A percentile compares a stretch with the other conserved stretches of the same genome.
Conservation (phyloP, 2,329 filamentous ascomycete species). For the Xylariomycetidae sp. region DNA sequence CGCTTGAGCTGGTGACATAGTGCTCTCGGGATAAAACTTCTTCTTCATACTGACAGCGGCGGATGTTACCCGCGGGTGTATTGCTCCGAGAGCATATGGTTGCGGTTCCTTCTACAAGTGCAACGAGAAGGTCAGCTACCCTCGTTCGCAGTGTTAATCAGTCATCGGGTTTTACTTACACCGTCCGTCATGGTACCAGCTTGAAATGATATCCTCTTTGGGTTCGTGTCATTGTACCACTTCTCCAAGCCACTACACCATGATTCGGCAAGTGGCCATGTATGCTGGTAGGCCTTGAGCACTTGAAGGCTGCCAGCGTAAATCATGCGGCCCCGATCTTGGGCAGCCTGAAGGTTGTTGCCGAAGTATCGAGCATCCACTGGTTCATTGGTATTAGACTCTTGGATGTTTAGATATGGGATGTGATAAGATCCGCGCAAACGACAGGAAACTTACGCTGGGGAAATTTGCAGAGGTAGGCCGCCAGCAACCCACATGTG, state of each 20-base stretch:
- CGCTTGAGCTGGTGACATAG: too few relatives aligned
- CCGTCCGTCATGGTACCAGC: slow-evolving; percentile 45
- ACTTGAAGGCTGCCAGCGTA: slow-evolving; percentile 39
- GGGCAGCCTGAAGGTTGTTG: slow-evolving; percentile 33
- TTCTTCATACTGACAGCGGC: slow-evolving; percentile 12
- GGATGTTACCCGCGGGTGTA: slow-evolving; percentile 20
- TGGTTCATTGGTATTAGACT: slow-evolving; percentile 9
- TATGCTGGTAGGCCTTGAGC: slow-evolving; percentile 40
- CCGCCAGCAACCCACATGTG: slow-evolving; percentile 46
- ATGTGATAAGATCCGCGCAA: background rate
- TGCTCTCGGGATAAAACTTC: slow-evolving; percentile 15
- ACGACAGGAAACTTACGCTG: slow-evolving; percentile 36
- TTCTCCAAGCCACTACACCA: slow-evolving; percentile 46
- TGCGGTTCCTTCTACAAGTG: slow-evolving; percentile 17
- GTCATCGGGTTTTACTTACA: slow-evolving; percentile 20
- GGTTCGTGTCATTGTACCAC: slow-evolving; percentile 39
- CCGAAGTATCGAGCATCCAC: slow-evolving; percentile 21
- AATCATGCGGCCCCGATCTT: slow-evolving; percentile 37
- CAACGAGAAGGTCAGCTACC: slow-evolving; percentile 8
- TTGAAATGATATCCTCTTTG: slow-evolving; percentile 32
- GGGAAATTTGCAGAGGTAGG: slow-evolving; percentile 47
- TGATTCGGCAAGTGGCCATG: slow-evolving; percentile 47
- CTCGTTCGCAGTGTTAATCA: background rate
- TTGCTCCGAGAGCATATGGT: slow-evolving; percentile 18
- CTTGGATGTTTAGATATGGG: background rate